These are phyloP conservation scores for Anthracocystis setariae DNA, from an alignment of 1,284 basidiomycete genomes.

Conservation along the genomic window DNA sequence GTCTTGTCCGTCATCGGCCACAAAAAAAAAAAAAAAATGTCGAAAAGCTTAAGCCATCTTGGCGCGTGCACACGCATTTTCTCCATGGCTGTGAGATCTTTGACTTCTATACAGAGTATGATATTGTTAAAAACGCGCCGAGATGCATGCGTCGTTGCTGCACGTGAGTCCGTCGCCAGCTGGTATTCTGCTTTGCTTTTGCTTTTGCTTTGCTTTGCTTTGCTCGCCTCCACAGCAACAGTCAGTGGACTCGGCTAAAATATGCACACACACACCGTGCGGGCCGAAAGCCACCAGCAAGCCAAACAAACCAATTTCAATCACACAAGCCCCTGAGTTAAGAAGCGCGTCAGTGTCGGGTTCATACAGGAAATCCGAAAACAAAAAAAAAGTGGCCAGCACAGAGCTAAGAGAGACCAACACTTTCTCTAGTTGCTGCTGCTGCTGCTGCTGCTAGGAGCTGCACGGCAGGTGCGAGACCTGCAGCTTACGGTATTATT, in stretches of 20 bases:
- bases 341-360: slow-evolving; percentile 1
- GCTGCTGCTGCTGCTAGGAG: no score
- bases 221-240: slow-evolving; percentile 10
- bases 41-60: not conserved
- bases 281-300: no score
- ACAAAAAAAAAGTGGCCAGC: not conserved
- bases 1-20: not conserved
- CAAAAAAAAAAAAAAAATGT: slow-evolving; percentile 10
- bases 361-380: no score
- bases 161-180: slow-evolving; percentile 18
- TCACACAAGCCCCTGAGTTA: slow-evolving; percentile 20
- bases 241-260: not conserved
- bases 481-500: slow-evolving; percentile 11
- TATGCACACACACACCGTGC: no score
- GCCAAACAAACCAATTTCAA: no score
- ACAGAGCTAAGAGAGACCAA: slow-evolving; percentile 17
- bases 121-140: not conserved
- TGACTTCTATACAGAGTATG: not conserved
- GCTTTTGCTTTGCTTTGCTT: no score
- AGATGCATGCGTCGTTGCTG: not conserved
- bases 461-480: slow-evolving; percentile 1
- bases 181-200: not conserved
- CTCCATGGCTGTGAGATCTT: not conserved
- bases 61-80: slow-evolving; percentile 11
- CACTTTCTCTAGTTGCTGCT: no score